Evolutionary conservation across 2,329 filamentous ascomycete genomes (phyloP), one percentile per base, ranked within the genome.

Genomic region (Hypoxylon sp.): DNA sequence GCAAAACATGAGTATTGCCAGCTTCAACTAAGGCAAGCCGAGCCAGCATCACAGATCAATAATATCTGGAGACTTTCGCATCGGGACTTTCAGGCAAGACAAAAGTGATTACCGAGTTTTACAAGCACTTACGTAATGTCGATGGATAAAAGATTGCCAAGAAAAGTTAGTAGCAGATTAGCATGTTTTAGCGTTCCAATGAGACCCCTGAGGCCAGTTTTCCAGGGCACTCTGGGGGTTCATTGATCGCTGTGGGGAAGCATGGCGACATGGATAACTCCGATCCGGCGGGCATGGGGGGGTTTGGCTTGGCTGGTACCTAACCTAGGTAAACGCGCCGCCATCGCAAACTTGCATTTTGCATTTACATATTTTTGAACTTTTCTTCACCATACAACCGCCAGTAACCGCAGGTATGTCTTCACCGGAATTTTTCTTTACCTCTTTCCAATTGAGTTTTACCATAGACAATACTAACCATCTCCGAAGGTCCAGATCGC

Each of bases 401-500:
- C 52, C 47, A 59, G 61, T 67, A 67, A 60, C 64, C 64, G 61
- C 37, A 32, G 41, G 43, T 58, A 41, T 41, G 44, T 53, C 44
- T 59, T 53, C 20, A 17, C 49, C 22, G 19, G 43, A 34, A 7
- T 48, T 32, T 37, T 32, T 6, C 19, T 22, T n/a, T n/a, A n/a
- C n/a, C n/a, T 50, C 34, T 41, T 17, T 57, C 22, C 26, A 66
- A 56, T 62, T 48, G 62, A 32, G 4, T 37, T 53, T 32, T 46
- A 24, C 48, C 46, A 7, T 62, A 51, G 47, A 20, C 26, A 30
- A 17, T 41, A 19, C 52, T 43, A 32, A 39, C 43, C 50, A 37
- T 49, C 6, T 34, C 2, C 11, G 54, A 43, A 59, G 46, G 34
- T 59, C 51, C 17, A 49, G 34, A 39, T 67, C 70, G 73, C 75